phyloP scores from a whole-genome alignment of 2,329 filamentous ascomycete species.

The Penicillium capsulatum region DNA sequence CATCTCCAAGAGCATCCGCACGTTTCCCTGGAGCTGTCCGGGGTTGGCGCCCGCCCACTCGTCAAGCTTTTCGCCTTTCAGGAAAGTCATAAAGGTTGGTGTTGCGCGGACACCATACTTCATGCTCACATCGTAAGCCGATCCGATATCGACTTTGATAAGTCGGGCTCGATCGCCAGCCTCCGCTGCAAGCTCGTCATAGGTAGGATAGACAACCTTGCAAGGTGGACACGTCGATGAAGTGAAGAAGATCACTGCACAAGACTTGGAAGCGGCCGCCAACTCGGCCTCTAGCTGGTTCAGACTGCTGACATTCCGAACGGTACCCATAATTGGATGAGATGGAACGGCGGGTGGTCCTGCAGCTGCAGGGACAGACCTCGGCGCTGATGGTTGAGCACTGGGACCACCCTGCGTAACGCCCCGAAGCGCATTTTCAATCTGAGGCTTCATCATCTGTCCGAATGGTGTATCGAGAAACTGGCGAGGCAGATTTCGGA shows the following conservation, averaged over 20 bases:
- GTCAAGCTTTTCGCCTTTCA: constrained; percentile 69
- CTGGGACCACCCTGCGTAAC: constrained; percentile 53
- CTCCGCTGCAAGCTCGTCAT: constrained; percentile 73
- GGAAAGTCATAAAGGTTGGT: constrained; percentile 83
- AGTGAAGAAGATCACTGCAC: constrained; percentile 86
- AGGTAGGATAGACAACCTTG: constrained; percentile 75
- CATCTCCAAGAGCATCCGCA: constrained; percentile 70
- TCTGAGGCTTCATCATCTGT: constrained; percentile 76
- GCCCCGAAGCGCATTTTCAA: constrained; percentile 60
- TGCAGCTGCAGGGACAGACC: constrained; percentile 13
- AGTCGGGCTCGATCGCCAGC: constrained; percentile 63
- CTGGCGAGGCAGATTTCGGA: constrained; percentile 75
- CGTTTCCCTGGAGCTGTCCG: constrained; percentile 63
- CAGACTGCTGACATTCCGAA: constrained; percentile 59
- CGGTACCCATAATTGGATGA: constrained; percentile 40
- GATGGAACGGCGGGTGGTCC: constrained; percentile 14
- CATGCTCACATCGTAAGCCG: constrained; percentile 59
- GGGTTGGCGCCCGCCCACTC: constrained; percentile 77
- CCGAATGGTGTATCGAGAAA: constrained; percentile 85
- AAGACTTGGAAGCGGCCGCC: constrained; percentile 58
- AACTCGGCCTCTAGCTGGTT: constrained; percentile 60
- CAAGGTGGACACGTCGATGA: constrained; percentile 82
- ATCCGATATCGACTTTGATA: constrained; percentile 76
- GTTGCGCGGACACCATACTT: constrained; percentile 69
- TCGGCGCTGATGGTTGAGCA: constrained; percentile 8